Evolutionary conservation across 345 rosid species (phyloP).

Genomic region (Clarkia xantiana): DNA sequence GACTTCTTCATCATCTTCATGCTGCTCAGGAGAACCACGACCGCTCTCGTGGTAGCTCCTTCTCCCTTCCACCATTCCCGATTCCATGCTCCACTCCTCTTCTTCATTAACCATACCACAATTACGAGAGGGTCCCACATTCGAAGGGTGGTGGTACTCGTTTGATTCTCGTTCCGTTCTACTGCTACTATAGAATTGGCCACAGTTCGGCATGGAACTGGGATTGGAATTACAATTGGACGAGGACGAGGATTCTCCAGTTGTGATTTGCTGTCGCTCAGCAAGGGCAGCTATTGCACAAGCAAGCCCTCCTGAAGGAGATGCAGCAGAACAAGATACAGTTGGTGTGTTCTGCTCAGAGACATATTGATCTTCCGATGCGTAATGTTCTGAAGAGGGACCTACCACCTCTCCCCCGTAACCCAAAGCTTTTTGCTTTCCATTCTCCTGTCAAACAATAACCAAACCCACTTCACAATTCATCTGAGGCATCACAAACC

Average conservation of each 20-base stretch:
- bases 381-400: conserved; percentile 41
- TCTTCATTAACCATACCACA: conserved; percentile 14
- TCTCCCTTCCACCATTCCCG: conserved; percentile 52
- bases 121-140: too few relatives aligned
- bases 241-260: conserved; percentile 36
- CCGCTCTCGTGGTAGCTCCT: conserved; percentile 42
- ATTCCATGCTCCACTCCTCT: conserved; percentile 42
- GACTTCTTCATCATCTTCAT: conserved; percentile 24
- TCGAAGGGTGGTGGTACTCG: conserved; percentile 11
- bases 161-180: conserved; percentile 24
- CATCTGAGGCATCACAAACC: too few relatives aligned
- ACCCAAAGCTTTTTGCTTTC: conserved; percentile 25
- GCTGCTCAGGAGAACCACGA: conserved; percentile 22
- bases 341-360: conserved; percentile 10
- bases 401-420: conserved; percentile 22
- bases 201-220: conserved; percentile 20
- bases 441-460: conserved; percentile 43
- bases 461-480: too few relatives aligned
- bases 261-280: conserved; percentile 55
- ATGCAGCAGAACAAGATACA: conserved; percentile 43
- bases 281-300: conserved; percentile 83
- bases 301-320: conserved; percentile 75
- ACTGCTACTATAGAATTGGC: conserved; percentile 24
- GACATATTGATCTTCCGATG: conserved; percentile 24
- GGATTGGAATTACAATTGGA: not conserved